Conservation (phyloP, 768 basidiomycete genomes). For the Rhizopogon vinicolor region DNA sequence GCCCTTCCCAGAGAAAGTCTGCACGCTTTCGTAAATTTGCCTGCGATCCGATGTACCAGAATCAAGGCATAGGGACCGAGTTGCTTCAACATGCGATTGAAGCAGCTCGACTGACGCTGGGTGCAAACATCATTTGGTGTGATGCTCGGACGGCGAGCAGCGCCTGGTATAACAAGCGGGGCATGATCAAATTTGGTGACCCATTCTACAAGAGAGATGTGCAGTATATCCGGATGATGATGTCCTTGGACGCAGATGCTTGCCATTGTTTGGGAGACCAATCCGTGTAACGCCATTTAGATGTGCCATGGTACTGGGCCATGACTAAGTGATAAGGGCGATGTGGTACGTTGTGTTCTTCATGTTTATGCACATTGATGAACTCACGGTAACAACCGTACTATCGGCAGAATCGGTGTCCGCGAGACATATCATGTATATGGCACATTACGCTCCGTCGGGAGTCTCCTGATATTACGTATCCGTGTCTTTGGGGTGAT, state of each 20-base stretch:
- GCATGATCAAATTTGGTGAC: conserved; percentile 44
- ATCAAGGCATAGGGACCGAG: conserved; percentile 46
- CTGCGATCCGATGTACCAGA: conserved; percentile 46
- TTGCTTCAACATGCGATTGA: conserved; percentile 39
- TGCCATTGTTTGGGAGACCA: not conserved
- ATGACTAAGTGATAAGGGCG: not conserved
- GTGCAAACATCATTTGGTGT: conserved; percentile 48
- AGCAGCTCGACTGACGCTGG: conserved; percentile 35
- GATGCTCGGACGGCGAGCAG: conserved; percentile 44
- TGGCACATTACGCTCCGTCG: not conserved
- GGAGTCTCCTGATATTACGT: not conserved
- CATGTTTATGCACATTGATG: not conserved
- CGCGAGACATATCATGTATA: too few species aligned
- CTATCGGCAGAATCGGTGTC: not conserved
- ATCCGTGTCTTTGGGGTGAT: not conserved
- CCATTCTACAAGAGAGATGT: conserved; percentile 50
- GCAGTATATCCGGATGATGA: conserved; percentile 54
- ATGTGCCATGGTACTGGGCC: not conserved
- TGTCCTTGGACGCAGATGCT: conserved; percentile 14
- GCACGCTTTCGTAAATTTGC: conserved; percentile 61
- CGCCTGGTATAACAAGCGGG: conserved; percentile 51
- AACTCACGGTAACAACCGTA: not conserved
- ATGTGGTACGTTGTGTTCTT: not conserved
- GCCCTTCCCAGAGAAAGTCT: conserved; percentile 4
- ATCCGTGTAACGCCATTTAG: not conserved